Percentiles rank a stretch among this genome's conserved stretches.
Conservation (phyloP, 1,139 yeast genomes). For the Yamadazyma oceani region DNA sequence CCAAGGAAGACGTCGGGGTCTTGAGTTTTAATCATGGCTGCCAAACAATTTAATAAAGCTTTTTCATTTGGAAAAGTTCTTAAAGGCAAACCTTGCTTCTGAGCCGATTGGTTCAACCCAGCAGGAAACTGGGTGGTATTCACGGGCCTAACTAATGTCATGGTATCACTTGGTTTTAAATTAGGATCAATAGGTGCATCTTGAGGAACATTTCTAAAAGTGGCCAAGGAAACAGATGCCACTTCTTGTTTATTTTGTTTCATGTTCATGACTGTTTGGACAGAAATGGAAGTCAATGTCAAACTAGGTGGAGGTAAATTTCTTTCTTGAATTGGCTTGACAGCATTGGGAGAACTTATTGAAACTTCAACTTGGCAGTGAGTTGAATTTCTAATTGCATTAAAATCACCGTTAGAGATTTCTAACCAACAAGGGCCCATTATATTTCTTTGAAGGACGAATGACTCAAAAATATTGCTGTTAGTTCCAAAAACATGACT, state of each 20-base stretch:
- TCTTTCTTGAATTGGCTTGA: constrained; percentile 53
- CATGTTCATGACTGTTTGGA: constrained; percentile 76
- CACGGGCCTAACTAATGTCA: constrained; percentile 78
- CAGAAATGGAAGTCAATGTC: constrained; percentile 71
- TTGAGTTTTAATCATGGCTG: constrained; percentile 64
- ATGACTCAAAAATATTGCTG: constrained; percentile 76
- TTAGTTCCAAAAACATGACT: constrained; percentile 78
- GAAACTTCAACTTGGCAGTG: constrained; percentile 81
- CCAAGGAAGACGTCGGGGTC: constrained; percentile 95
- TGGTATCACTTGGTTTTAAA: constrained; percentile 52
- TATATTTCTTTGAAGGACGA: constrained; percentile 75
- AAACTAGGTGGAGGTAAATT: constrained; percentile 55
- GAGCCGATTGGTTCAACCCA: constrained; percentile 63
- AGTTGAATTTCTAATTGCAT: constrained; percentile 61
- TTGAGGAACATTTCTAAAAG: constrained; percentile 64
- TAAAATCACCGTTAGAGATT: constrained; percentile 62
- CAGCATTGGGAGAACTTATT: constrained; percentile 47
- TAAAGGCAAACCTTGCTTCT: constrained; percentile 47
- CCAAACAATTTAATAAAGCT: constrained; percentile 67
- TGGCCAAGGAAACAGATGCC: constrained; percentile 76
- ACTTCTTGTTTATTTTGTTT: constrained; percentile 80
- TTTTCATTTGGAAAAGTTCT: constrained; percentile 71
- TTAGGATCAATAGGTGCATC: constrained; percentile 66
- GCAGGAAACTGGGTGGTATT: constrained; percentile 65
- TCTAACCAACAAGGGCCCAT: constrained; percentile 99